Evolutionary conservation across 164 flowering plant genomes (phyloP).

Genomic region (Paratinospora sagittata): DNA sequence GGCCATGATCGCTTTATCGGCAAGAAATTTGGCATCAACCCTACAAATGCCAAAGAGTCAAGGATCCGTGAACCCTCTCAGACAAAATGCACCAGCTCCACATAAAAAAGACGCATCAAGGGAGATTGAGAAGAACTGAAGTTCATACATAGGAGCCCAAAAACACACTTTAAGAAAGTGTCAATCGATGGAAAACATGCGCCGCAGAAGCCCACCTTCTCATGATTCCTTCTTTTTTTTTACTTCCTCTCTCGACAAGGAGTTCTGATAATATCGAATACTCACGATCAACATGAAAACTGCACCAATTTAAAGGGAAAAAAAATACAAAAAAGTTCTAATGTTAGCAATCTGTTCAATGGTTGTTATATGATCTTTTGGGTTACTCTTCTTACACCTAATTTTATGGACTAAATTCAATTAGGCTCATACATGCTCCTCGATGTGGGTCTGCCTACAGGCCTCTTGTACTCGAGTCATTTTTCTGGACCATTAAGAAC

Average conservation of each 20-base stretch:
- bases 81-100: neutral
- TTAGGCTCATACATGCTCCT: neutral
- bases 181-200: neutral
- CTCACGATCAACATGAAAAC: slow-evolving; percentile 52
- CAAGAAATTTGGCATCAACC: neutral
- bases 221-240: slow-evolving; percentile 13
- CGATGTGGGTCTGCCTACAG: too few relatives aligned
- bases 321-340: neutral
- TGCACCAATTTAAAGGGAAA: slow-evolving; percentile 20
- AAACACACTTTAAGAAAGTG: neutral
- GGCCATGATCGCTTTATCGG: neutral
- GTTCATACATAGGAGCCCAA: neutral
- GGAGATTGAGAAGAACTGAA: neutral
- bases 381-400: neutral
- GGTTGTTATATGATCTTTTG: neutral
- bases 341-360: neutral
- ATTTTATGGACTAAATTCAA: neutral
- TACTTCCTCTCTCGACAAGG: slow-evolving; percentile 20
- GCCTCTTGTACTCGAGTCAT: neutral
- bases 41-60: neutral
- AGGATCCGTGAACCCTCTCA: neutral
- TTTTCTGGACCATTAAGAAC: neutral
- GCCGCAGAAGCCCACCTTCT: neutral
- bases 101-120: neutral
- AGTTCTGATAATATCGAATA: slow-evolving; percentile 48